Conservation (phyloP, 2,329 filamentous ascomycete species). For the Colletotrichum sp. region DNA sequence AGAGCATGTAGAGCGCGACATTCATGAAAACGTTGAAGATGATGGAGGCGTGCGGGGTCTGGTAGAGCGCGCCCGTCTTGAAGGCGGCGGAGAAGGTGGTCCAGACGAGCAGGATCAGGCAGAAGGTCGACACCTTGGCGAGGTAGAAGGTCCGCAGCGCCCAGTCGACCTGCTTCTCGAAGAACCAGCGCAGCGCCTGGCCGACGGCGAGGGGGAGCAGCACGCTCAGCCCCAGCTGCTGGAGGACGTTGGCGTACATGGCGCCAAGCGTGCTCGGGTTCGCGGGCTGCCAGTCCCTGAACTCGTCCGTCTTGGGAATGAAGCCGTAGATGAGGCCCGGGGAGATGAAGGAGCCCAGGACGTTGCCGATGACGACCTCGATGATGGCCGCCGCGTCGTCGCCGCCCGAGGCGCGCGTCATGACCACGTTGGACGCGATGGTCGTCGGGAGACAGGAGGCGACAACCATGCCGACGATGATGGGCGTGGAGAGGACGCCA, state of each 20-base stretch:
- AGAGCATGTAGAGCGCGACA: constrained; percentile 66
- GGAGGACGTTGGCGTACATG: constrained; percentile 72
- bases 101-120: constrained; percentile 57
- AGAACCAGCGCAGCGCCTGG: constrained; percentile 60
- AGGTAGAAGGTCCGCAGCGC: constrained; percentile 59
- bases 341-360: constrained; percentile 71
- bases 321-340: constrained; percentile 69
- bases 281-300: constrained; percentile 60
- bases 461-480: constrained; percentile 72
- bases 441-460: constrained; percentile 74
- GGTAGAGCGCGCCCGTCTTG: constrained; percentile 64
- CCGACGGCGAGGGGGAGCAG: constrained; percentile 68
- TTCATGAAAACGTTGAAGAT: constrained; percentile 73
- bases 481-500: constrained; percentile 64
- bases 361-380: constrained; percentile 73
- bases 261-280: constrained; percentile 56
- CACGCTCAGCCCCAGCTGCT: constrained; percentile 71
- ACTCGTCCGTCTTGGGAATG: constrained; percentile 57
- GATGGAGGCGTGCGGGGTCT: constrained; percentile 64
- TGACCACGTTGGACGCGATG: constrained; percentile 75
- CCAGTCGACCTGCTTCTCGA: constrained; percentile 56
- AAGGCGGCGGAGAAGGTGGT: constrained; percentile 72
- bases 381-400: constrained; percentile 71
- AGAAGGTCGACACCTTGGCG: constrained; percentile 53
- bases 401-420: constrained; percentile 72